These are phyloP conservation scores for Naegleria fowleri DNA, from an alignment of 208 protist species.

Conservation along the genomic window DNA sequence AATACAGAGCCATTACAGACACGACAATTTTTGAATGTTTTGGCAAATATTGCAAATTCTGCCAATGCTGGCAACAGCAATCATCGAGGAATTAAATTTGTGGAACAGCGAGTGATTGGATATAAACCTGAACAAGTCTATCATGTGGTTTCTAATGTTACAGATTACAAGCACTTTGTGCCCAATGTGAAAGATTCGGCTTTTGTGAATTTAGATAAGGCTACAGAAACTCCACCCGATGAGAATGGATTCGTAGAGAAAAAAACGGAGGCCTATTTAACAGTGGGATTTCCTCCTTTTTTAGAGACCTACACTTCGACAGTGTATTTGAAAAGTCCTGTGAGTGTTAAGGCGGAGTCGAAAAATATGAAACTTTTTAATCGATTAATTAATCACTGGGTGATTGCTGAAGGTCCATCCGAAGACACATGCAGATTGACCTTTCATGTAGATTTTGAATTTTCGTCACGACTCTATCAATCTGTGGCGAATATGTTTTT, in stretches of 20 bases:
- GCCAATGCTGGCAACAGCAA: too few relatives aligned
- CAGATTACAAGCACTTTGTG: background rate
- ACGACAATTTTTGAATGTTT: too few relatives aligned
- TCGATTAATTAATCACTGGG: background rate
- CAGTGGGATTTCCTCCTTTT: background rate
- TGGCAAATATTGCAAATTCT: too few relatives aligned
- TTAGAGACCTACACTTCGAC: background rate
- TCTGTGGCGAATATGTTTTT: constrained; percentile 18
- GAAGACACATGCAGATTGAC: background rate
- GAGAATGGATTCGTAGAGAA: background rate
- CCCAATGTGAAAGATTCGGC: background rate
- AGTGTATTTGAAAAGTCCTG: background rate
- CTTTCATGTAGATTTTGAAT: constrained; percentile 7
- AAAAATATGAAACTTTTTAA: background rate
- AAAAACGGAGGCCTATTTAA: background rate
- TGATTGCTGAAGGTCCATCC: background rate
- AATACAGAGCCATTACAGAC: too few relatives aligned
- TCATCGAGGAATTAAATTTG: background rate
- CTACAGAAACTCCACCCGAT: background rate
- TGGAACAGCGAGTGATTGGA: background rate
- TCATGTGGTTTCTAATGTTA: constrained; percentile 11
- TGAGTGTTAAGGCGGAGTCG: background rate
- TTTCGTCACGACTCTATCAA: background rate
- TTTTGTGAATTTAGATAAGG: background rate
- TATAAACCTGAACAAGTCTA: constrained; percentile 7